Conservation (phyloP, 2,329 filamentous ascomycete species). For the Diaporthe nobilis region DNA sequence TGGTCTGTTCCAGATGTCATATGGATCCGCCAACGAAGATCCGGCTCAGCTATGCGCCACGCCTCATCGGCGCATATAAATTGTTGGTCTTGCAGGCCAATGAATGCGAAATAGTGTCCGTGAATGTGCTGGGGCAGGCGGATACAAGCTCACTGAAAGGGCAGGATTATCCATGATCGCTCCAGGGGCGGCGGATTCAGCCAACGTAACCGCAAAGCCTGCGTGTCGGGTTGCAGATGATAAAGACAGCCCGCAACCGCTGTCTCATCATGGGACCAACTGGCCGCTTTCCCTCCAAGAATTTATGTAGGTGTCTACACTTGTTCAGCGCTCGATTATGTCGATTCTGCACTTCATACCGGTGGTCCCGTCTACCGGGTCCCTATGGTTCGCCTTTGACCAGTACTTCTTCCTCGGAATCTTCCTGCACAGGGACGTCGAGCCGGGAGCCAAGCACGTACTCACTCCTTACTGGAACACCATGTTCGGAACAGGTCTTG, state of each 20-base stretch:
- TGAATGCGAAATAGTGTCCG: background rate
- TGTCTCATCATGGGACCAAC: background rate
- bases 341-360: constrained; percentile 30
- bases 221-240: background rate
- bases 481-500: background rate
- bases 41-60: background rate
- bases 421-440: constrained; percentile 21
- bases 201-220: background rate
- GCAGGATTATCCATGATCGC: background rate
- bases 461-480: constrained; percentile 28
- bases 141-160: background rate
- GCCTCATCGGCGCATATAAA: background rate
- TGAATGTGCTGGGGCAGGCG: background rate
- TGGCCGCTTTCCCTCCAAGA: background rate
- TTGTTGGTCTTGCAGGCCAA: background rate
- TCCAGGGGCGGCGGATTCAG: background rate
- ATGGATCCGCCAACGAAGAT: background rate
- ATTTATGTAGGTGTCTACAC: background rate
- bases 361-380: constrained; percentile 29
- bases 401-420: constrained; percentile 25
- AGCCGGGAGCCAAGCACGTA: constrained; percentile 21
- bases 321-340: background rate
- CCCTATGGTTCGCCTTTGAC: constrained; percentile 31
- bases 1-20: too few species aligned
- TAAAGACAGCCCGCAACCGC: background rate